Base-by-base conservation (phyloP, 176 grass and related monocot species). In the Eleusine indica region DNA sequence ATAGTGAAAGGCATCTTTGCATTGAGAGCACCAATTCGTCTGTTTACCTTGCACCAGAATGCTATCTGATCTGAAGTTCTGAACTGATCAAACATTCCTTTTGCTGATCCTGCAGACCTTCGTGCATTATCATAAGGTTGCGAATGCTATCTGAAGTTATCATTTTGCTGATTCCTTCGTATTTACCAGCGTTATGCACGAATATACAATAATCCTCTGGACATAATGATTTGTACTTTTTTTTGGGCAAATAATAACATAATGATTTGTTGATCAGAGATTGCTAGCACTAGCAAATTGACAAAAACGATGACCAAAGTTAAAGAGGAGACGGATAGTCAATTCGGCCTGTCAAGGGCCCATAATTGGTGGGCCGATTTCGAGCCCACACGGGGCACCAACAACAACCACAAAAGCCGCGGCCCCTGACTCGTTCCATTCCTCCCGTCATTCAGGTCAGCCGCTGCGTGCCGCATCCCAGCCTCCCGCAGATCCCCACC, bases 401-500 rank as follows among this genome's bases (percentile, higher is more conserved):
- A 17, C 62, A 14, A 17, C 6, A 11, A 43, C 70, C 29, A 64
- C 70, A 83, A 83, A 83, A 74, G 29, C 47, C 14, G 28, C 57
- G 62, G 7, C 22, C 41, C 66, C 52, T 5, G 63, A 41, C 71
- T 51, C 32, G 0, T 51, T 35, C 63, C 22, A 12, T 60, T 84
- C 75, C 29, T 56, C 79, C 17, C 72, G 72, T 71, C 72, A 39
- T 73, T 76, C 72, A 39, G 78, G 83, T 77, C 72, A 60, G 56
- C 54, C 54, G 3, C 18, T 35, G 37, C 77, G 37, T 71, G 1
- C 56, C 60, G 47, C 42, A 74, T 54, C 29, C 63, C 39, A 49
- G 38, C 38, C 57, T 72, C 80, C 19, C 69, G 51, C 88, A 78
- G 88, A 86, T 82, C 88, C 68, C 52, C 74, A 48, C 57, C 78